phyloP scores from a whole-genome alignment of 2,329 filamentous ascomycete species.

The Cytospora mali region DNA sequence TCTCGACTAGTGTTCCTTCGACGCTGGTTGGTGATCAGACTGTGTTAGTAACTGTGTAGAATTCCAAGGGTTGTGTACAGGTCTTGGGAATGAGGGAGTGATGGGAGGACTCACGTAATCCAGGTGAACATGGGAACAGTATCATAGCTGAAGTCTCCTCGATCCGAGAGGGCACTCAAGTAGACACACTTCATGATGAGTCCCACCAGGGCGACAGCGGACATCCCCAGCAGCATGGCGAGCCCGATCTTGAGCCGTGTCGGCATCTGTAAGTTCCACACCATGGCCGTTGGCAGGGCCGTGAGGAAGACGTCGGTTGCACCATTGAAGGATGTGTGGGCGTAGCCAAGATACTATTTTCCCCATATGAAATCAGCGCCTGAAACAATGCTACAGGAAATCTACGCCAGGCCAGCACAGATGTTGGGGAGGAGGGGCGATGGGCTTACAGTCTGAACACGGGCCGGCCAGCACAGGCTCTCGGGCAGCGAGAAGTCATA shows the following conservation, averaged over 20 bases:
- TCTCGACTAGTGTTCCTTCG: constrained; percentile 18
- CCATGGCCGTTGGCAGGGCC: constrained; percentile 11
- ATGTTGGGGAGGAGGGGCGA: too few species aligned
- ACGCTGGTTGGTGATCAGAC: background rate
- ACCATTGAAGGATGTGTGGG: constrained; percentile 21
- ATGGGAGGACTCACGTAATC: constrained; percentile 3
- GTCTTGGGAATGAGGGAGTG: background rate
- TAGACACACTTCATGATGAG: constrained; percentile 23
- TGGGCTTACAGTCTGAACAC: constrained; percentile 15
- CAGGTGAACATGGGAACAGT: constrained; percentile 24
- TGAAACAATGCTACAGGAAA: background rate
- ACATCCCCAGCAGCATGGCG: constrained; percentile 19
- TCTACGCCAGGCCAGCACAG: too few species aligned
- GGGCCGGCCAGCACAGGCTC: constrained; percentile 12
- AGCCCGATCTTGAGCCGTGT: constrained; percentile 19
- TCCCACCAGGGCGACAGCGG: constrained; percentile 16
- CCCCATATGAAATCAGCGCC: background rate
- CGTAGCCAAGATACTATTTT: constrained; percentile 17
- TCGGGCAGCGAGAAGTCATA: constrained; percentile 9
- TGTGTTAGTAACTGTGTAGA: background rate
- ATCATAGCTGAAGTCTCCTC: constrained; percentile 21
- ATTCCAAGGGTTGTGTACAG: background rate
- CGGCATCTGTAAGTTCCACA: constrained; percentile 18
- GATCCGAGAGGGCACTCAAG: constrained; percentile 17
- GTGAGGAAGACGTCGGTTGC: constrained; percentile 13